These are phyloP conservation scores for Talaromyces adpressus DNA, from an alignment of 495 filamentous ascomycete genomes.

Conservation along the genomic window DNA sequence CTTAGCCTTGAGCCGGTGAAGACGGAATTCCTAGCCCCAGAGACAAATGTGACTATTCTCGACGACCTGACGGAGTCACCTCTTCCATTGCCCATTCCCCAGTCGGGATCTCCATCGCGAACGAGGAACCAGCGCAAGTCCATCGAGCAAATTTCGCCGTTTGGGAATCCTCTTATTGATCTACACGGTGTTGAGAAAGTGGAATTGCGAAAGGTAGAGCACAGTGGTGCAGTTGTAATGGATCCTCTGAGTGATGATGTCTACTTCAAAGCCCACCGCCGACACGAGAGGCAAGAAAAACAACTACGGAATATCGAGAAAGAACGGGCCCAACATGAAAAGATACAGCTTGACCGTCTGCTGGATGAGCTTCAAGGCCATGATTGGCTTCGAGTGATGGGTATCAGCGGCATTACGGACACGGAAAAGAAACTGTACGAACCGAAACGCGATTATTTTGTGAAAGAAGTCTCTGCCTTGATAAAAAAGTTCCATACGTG, in stretches of 20 bases:
- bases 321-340: slow-evolving; percentile 86
- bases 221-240: not conserved
- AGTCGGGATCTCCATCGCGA: slow-evolving; percentile 25
- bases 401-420: slow-evolving; percentile 81
- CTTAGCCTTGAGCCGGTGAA: slow-evolving; percentile 75
- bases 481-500: slow-evolving; percentile 81
- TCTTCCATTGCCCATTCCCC: not conserved
- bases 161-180: slow-evolving; percentile 35
- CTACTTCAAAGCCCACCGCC: slow-evolving; percentile 65
- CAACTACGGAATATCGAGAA: slow-evolving; percentile 90
- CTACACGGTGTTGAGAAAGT: slow-evolving; percentile 28
- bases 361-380: slow-evolving; percentile 82
- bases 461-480: slow-evolving; percentile 68
- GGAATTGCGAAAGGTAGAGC: slow-evolving; percentile 15
- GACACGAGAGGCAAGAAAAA: slow-evolving; percentile 82
- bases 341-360: slow-evolving; percentile 75
- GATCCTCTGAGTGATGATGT: slow-evolving; percentile 66
- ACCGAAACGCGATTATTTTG: slow-evolving; percentile 75
- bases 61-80: slow-evolving; percentile 34
- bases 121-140: slow-evolving; percentile 27
- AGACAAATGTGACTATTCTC: slow-evolving; percentile 37
- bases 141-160: slow-evolving; percentile 19
- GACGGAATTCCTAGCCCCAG: slow-evolving; percentile 41
- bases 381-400: slow-evolving; percentile 92
- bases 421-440: slow-evolving; percentile 78